These are phyloP conservation scores for Leccinum obscurum DNA, from an alignment of 768 basidiomycete species.

Conservation along the genomic window DNA sequence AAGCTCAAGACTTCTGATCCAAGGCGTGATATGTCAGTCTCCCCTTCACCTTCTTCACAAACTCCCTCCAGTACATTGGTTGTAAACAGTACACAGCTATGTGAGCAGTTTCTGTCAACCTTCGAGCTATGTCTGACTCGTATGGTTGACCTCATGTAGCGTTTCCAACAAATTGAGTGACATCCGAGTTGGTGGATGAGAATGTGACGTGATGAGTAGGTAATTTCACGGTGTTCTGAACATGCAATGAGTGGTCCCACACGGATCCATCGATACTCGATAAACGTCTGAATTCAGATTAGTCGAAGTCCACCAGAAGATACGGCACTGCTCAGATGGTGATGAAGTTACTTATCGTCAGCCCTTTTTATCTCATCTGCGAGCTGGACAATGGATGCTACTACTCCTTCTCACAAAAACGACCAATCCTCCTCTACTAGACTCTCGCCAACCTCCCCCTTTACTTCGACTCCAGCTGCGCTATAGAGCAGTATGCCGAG, in stretches of 20 bases:
- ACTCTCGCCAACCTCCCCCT: background rate
- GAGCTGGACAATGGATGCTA: background rate
- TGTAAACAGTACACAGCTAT: background rate
- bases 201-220: background rate
- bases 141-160: background rate
- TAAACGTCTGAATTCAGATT: background rate
- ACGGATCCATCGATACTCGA: background rate
- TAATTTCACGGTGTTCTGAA: background rate
- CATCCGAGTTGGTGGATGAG: background rate
- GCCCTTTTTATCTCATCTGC: background rate
- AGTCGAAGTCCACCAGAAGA: background rate
- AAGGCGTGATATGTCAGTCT: background rate
- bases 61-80: background rate
- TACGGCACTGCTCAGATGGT: background rate
- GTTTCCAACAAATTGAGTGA: background rate
- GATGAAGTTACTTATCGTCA: background rate
- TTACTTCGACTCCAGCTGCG: background rate
- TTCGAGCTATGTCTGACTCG: background rate
- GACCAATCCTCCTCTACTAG: background rate
- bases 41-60: background rate
- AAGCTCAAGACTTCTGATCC: no score
- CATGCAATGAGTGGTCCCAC: background rate
- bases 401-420: no score
- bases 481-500: background rate
- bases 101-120: background rate